Conservation (phyloP, 2,329 filamentous ascomycete species). For the Pyrenochaeta sp. region DNA sequence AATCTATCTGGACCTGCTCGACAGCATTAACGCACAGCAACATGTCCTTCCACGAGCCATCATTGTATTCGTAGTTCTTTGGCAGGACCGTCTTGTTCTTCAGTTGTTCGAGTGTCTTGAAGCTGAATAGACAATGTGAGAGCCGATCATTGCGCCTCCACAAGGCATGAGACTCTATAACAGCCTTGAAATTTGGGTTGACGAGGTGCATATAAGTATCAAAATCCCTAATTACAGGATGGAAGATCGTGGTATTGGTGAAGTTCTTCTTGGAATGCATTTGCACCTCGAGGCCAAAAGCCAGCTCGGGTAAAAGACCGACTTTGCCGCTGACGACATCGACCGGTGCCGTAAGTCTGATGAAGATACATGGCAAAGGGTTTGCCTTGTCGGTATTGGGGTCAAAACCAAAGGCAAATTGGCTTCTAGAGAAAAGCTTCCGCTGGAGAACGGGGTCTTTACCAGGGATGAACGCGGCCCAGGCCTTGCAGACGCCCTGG, state of each 20-base stretch:
- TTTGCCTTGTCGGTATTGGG: background rate
- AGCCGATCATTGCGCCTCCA: background rate
- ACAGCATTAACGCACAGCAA: background rate
- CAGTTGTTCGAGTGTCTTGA: background rate
- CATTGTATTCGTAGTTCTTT: background rate
- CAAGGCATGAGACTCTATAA: background rate
- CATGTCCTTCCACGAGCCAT: background rate
- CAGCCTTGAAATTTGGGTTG: background rate
- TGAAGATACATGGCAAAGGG: background rate
- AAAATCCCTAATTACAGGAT: background rate
- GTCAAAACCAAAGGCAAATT: background rate
- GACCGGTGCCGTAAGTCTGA: background rate
- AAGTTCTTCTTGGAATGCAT: background rate
- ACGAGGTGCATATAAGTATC: background rate
- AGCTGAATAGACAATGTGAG: background rate
- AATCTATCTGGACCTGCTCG: background rate
- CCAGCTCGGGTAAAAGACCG: background rate
- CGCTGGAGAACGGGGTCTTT: background rate
- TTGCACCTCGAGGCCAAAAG: background rate
- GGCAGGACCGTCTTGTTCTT: background rate
- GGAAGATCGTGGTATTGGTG: background rate
- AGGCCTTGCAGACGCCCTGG: constrained; percentile 6
- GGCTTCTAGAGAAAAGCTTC: background rate
- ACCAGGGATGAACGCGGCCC: background rate
- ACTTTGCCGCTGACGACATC: background rate